phyloP scores from a whole-genome alignment of 2,329 filamentous ascomycete genomes.

The Penicillium sumatraense region DNA sequence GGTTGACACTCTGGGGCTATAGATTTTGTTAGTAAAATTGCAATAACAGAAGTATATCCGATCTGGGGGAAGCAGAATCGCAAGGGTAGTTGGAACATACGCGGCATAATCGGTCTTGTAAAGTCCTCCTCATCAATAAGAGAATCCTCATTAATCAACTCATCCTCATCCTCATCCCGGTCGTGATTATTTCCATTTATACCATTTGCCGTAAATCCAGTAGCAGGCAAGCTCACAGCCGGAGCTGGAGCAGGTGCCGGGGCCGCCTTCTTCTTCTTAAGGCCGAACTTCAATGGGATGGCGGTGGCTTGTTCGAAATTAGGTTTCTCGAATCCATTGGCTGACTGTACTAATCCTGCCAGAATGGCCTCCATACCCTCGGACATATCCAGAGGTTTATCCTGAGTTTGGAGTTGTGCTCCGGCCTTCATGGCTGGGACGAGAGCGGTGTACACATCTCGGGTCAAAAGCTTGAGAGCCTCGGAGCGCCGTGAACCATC shows the following conservation, averaged over 20 bases:
- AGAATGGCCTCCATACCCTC: constrained; percentile 39
- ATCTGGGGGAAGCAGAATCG: background rate
- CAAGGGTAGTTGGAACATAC: constrained; percentile 59
- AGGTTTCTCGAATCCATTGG: constrained; percentile 72
- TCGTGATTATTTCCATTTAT: constrained; percentile 42
- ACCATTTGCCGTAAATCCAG: constrained; percentile 43
- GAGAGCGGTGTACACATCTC: constrained; percentile 70
- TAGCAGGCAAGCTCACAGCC: constrained; percentile 33
- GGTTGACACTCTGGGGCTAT: constrained; percentile 84
- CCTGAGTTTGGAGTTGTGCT: constrained; percentile 66
- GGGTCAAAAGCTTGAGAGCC: constrained; percentile 66
- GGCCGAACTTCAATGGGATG: constrained; percentile 67
- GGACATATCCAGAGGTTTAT: constrained; percentile 57
- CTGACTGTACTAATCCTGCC: constrained; percentile 27
- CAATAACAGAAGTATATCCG: background rate
- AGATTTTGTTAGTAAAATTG: constrained; percentile 9
- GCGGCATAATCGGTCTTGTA: constrained; percentile 74
- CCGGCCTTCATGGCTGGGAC: constrained; percentile 72
- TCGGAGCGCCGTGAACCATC: constrained; percentile 68
- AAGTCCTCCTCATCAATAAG: constrained; percentile 86
- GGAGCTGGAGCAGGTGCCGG: constrained; percentile 9
- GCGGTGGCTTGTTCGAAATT: constrained; percentile 62
- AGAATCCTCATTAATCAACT: constrained; percentile 88
- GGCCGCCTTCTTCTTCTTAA: constrained; percentile 58
- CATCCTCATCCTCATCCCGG: constrained; percentile 74